Percentiles rank a stretch among this genome's conserved stretches.
Conservation (phyloP, 2,329 filamentous ascomycete genomes). For the Epicoccum sorghinum region DNA sequence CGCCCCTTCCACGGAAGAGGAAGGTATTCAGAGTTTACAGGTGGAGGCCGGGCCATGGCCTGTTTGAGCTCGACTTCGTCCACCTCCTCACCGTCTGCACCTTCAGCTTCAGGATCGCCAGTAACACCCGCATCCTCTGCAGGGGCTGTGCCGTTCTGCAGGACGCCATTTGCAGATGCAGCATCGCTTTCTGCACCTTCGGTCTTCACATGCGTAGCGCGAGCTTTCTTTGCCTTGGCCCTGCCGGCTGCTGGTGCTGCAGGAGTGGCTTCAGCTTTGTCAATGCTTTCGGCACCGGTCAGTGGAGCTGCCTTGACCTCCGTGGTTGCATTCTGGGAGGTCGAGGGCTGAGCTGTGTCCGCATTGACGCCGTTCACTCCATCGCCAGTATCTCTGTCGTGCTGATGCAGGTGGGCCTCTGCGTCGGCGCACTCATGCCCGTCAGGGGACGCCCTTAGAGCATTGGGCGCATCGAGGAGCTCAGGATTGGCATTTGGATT, state of each 20-base stretch:
- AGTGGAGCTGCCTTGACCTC: slow-evolving; percentile 20
- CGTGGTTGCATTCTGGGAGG: slow-evolving; percentile 20
- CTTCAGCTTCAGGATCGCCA: slow-evolving; percentile 59
- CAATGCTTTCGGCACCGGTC: slow-evolving; percentile 20
- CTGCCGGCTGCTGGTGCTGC: slow-evolving; percentile 23
- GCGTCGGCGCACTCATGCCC: slow-evolving; percentile 32
- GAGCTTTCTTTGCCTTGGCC: slow-evolving; percentile 33
- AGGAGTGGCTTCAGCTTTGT: slow-evolving; percentile 13
- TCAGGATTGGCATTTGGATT: slow-evolving; percentile 49
- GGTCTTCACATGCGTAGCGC: slow-evolving; percentile 34
- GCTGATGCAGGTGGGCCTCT: slow-evolving; percentile 18
- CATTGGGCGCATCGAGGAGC: slow-evolving; percentile 50
- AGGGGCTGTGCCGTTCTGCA: slow-evolving; percentile 25
- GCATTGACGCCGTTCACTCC: slow-evolving; percentile 20
- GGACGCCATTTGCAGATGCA: slow-evolving; percentile 17
- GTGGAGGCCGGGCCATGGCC: slow-evolving; percentile 68
- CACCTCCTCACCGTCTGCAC: slow-evolving; percentile 35
- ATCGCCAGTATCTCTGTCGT: slow-evolving; percentile 15
- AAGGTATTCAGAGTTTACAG: slow-evolving; percentile 81
- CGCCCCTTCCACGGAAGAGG: slow-evolving; percentile 91
- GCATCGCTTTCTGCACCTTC: slow-evolving; percentile 27
- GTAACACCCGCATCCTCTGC: slow-evolving; percentile 23
- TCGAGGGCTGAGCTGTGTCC: slow-evolving; percentile 21
- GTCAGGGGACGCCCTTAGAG: slow-evolving; percentile 53
- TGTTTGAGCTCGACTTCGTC: slow-evolving; percentile 65